These are phyloP conservation scores for Coix lacrymajobi DNA, from an alignment of 176 grass and related monocot species.

Conservation along the genomic window DNA sequence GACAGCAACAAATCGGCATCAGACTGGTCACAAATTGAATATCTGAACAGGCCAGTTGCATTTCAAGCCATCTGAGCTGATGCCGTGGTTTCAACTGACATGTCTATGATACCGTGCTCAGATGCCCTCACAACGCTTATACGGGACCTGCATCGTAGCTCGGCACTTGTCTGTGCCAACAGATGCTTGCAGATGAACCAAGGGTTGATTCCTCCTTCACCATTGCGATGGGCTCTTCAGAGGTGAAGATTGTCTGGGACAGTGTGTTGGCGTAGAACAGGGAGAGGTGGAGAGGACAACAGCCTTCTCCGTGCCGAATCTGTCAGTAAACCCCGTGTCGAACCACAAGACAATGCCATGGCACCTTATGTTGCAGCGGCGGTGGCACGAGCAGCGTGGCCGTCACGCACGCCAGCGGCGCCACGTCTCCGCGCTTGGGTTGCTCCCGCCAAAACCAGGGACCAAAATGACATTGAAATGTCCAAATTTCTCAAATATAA, in stretches of 20 bases:
- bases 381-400: too few relatives aligned
- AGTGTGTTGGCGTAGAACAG: slow-evolving; percentile 64
- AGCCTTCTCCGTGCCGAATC: slow-evolving; percentile 78
- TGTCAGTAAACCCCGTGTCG: slow-evolving; percentile 54
- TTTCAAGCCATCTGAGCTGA: slow-evolving; percentile 43
- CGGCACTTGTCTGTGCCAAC: slow-evolving; percentile 53
- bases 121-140: slow-evolving; percentile 76
- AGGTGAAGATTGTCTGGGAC: slow-evolving; percentile 71
- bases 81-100: slow-evolving; percentile 58
- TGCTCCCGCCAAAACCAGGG: not conserved
- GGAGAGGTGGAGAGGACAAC: slow-evolving; percentile 72
- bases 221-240: slow-evolving; percentile 66
- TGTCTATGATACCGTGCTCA: slow-evolving; percentile 59
- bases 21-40: slow-evolving; percentile 57
- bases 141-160: slow-evolving; percentile 30
- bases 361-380: slow-evolving; percentile 31
- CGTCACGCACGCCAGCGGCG: too few relatives aligned
- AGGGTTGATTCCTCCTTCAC: slow-evolving; percentile 6
- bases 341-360: slow-evolving; percentile 91
- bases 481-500: not conserved
- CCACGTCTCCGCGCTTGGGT: too few relatives aligned
- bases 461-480: not conserved
- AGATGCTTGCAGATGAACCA: slow-evolving; percentile 13
- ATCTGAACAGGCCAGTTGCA: slow-evolving; percentile 63
- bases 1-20: not conserved